Evolutionary conservation across 768 basidiomycete species (phyloP).

Genomic region (Boletus coccyginus): DNA sequence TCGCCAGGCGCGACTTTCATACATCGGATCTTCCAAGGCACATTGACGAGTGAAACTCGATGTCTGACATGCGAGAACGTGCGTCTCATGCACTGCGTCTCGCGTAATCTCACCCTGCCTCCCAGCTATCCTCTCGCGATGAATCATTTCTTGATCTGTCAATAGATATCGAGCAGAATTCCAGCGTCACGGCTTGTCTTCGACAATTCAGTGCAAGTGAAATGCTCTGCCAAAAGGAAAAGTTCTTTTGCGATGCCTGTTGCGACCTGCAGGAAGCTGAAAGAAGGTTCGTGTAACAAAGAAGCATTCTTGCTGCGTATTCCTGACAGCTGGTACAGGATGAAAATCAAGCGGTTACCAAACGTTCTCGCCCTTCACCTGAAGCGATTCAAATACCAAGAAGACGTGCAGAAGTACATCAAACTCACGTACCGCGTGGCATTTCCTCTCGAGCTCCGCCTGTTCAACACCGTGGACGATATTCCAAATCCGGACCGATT

Average conservation of each 20-base stretch:
- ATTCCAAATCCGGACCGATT: constrained; percentile 87
- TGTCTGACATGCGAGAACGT: constrained; percentile 98
- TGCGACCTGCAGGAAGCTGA: constrained; percentile 98
- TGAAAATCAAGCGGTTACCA: constrained; percentile 98
- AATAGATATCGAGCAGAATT: constrained; percentile 98
- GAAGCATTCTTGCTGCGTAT: neutral
- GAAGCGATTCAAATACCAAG: constrained; percentile 99
- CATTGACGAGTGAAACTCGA: constrained; percentile 93
- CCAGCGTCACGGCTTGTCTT: constrained; percentile 93
- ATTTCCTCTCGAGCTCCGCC: constrained; percentile 89
- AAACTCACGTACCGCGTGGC: constrained; percentile 96
- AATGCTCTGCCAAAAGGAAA: constrained; percentile 97
- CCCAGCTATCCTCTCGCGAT: constrained; percentile 85
- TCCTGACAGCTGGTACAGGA: constrained; percentile 46
- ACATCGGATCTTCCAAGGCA: constrained; percentile 90
- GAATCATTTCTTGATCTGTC: constrained; percentile 98
- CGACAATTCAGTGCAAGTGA: constrained; percentile 96
- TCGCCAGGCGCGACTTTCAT: constrained; percentile 71
- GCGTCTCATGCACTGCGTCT: constrained; percentile 26
- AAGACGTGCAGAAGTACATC: constrained; percentile 84
- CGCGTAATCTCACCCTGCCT: constrained; percentile 12
- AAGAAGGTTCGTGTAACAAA: constrained; percentile 61
- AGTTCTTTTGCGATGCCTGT: constrained; percentile 97
- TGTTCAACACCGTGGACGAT: constrained; percentile 98
- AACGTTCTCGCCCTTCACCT: constrained; percentile 94